These are phyloP conservation scores for Lasiodiplodia citricola DNA, from an alignment of 2,329 filamentous ascomycete species.

Conservation along the genomic window DNA sequence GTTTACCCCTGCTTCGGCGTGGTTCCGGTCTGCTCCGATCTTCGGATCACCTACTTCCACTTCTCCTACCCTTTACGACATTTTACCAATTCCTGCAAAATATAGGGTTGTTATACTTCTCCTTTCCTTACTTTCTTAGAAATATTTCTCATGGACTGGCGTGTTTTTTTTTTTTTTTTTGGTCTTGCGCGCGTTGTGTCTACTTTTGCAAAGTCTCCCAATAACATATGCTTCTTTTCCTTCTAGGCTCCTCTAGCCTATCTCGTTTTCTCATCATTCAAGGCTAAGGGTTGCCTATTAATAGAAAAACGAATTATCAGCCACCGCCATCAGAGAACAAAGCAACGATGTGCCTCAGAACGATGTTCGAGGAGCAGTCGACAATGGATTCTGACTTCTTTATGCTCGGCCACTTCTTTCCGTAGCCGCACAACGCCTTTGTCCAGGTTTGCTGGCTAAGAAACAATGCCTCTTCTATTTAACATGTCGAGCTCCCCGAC, in stretches of 20 bases:
- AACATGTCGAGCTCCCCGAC: neutral
- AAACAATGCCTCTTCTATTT: neutral
- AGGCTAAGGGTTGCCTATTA: neutral
- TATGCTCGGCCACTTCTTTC: neutral
- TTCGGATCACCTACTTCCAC: neutral
- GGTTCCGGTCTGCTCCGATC: conserved; percentile 11
- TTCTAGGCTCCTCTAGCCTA: neutral
- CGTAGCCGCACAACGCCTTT: neutral
- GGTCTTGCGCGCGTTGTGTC: too few relatives aligned
- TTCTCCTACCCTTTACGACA: neutral
- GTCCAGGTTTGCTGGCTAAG: neutral
- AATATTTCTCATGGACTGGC: neutral
- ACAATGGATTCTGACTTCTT: neutral
- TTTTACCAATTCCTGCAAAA: neutral
- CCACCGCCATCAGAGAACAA: neutral
- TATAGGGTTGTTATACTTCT: neutral
- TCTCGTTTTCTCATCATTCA: neutral
- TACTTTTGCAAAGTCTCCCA: too few relatives aligned
- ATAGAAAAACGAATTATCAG: neutral
- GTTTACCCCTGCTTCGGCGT: conserved; percentile 5
- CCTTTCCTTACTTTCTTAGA: neutral
- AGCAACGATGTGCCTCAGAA: neutral
- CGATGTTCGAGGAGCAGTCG: neutral
- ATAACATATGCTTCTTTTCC: neutral
- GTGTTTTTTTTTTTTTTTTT: neutral